Percentiles rank a stretch among this genome's conserved stretches.
phyloP scores from a whole-genome alignment of 2,329 filamentous ascomycete species.

The Trichoderma pleuroti region DNA sequence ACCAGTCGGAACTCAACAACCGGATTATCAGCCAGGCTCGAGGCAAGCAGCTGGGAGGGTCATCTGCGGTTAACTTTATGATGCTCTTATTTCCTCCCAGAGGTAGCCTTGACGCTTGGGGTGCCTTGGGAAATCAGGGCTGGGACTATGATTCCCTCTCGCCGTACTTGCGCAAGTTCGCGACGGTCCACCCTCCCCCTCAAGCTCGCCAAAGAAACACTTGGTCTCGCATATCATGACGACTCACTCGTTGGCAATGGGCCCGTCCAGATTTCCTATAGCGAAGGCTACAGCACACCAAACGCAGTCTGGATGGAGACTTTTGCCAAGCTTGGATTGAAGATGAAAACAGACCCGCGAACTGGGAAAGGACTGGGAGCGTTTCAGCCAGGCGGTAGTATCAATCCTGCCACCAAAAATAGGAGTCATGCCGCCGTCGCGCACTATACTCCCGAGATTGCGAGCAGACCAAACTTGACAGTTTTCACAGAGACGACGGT shows the following conservation, averaged over 20 bases:
- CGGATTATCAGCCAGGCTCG: slow-evolving; percentile 33
- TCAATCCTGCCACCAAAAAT: slow-evolving; percentile 31
- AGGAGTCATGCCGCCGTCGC: slow-evolving; percentile 34
- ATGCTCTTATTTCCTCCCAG: slow-evolving; percentile 20
- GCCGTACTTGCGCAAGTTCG: slow-evolving; percentile 36
- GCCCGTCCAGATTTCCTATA: slow-evolving; percentile 37
- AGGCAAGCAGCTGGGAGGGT: slow-evolving; percentile 55
- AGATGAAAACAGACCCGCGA: slow-evolving; percentile 34
- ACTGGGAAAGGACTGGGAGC: slow-evolving; percentile 31
- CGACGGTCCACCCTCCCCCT: slow-evolving; percentile 30
- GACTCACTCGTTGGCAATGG: slow-evolving; percentile 33
- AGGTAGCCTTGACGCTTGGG: slow-evolving; percentile 27
- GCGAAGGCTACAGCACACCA: slow-evolving; percentile 31
- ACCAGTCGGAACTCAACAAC: slow-evolving; percentile 17
- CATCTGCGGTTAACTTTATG: slow-evolving; percentile 55
- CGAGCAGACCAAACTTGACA: slow-evolving; percentile 32
- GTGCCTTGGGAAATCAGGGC: slow-evolving; percentile 27
- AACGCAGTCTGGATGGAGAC: slow-evolving; percentile 38
- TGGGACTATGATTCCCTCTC: slow-evolving; percentile 29
- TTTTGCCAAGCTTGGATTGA: slow-evolving; percentile 33
- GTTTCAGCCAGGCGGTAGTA: slow-evolving; percentile 32
- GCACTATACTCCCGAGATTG: slow-evolving; percentile 34
- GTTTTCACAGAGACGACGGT: slow-evolving; percentile 35
- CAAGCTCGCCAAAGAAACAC: slow-evolving; percentile 27
- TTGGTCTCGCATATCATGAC: slow-evolving; percentile 33